Conservation (phyloP, 148 eudicot species). For the Dysphania ambrosioides region DNA sequence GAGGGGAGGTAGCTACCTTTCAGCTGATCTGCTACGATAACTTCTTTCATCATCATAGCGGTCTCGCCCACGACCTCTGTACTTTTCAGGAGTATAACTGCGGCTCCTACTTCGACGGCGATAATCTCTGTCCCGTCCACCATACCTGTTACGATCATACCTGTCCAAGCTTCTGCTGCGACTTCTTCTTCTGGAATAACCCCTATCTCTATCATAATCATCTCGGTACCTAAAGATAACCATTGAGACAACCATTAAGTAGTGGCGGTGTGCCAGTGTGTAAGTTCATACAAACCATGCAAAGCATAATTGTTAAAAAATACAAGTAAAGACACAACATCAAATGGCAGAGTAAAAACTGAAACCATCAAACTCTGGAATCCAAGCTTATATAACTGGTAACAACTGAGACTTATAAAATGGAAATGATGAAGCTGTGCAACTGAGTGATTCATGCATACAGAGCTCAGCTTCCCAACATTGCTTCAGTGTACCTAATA, state of each 20-base stretch:
- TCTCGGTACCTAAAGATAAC: slow-evolving; percentile 41
- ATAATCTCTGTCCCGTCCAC: slow-evolving; percentile 59
- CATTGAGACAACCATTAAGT: neutral
- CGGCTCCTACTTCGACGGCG: slow-evolving; percentile 62
- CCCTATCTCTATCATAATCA: slow-evolving; percentile 50
- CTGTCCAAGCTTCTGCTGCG: slow-evolving; percentile 74
- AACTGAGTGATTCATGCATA: neutral
- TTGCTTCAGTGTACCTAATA: neutral
- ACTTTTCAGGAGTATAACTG: slow-evolving; percentile 62
- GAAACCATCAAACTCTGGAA: too few relatives aligned
- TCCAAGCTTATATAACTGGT: too few relatives aligned
- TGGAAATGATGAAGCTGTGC: neutral
- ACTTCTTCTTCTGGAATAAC: slow-evolving; percentile 54
- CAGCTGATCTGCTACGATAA: slow-evolving; percentile 57
- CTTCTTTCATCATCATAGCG: slow-evolving; percentile 59
- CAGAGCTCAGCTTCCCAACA: neutral
- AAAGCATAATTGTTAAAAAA: neutral
- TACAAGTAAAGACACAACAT: neutral
- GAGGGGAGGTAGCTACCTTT: slow-evolving; percentile 38
- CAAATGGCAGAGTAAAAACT: neutral
- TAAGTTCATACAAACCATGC: too few relatives aligned
- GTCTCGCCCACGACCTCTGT: slow-evolving; percentile 60
- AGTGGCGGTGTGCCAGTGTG: neutral
- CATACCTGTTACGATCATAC: slow-evolving; percentile 55
- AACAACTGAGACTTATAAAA: neutral